Conservation (phyloP, 1,284 basidiomycete species). For the Marasmius oreades region DNA sequence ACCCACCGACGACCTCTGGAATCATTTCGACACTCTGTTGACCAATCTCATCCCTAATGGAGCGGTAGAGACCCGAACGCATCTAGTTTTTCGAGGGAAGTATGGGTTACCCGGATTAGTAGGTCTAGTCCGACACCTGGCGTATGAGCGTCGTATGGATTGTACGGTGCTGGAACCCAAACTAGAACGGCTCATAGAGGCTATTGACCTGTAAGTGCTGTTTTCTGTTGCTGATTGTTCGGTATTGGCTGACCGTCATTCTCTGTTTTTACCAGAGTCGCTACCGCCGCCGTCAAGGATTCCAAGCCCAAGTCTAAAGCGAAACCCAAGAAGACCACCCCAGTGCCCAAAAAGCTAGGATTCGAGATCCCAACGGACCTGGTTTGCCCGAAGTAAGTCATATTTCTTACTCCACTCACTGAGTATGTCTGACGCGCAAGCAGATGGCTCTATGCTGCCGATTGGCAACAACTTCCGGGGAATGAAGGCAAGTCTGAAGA, state of each 20-base stretch:
- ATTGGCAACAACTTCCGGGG: background rate
- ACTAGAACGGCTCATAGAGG: background rate
- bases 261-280: background rate
- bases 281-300: background rate
- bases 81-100: background rate
- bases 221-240: background rate
- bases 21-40: background rate
- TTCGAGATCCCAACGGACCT: background rate
- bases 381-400: background rate
- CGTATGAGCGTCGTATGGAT: slow-evolving; percentile 14
- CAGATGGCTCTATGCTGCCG: background rate
- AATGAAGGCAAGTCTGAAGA: too few relatives aligned
- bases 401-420: background rate
- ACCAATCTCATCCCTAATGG: background rate
- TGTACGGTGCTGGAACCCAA: background rate
- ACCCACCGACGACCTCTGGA: background rate
- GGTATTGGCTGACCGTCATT: background rate
- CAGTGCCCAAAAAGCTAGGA: too few relatives aligned
- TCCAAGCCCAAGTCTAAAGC: too few relatives aligned
- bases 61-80: background rate
- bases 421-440: background rate
- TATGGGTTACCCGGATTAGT: background rate
- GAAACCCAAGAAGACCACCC: too few relatives aligned
- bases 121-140: slow-evolving; percentile 5
- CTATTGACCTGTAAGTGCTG: background rate